Percentiles rank a stretch among this genome's conserved stretches.
Conservation (phyloP, 108 stramenopile genomes). For the Nitzschia putrida region DNA sequence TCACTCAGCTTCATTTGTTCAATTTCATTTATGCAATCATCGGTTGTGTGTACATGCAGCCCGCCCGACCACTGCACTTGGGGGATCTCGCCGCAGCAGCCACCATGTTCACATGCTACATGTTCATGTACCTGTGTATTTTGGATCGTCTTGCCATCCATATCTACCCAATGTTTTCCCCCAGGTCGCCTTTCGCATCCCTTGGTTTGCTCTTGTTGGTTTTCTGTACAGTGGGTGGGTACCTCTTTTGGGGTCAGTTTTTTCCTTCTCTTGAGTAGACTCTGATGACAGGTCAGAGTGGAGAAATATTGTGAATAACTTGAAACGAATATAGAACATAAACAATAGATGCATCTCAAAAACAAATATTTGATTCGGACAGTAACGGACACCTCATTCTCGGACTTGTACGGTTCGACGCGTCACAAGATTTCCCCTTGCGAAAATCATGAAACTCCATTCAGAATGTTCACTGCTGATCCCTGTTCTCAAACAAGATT, state of each 20-base stretch:
- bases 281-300: too few species aligned
- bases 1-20: conserved; percentile 70
- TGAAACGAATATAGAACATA: too few species aligned
- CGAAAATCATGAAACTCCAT: too few species aligned
- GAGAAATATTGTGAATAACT: too few species aligned
- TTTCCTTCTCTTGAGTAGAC: not conserved
- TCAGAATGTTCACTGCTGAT: not conserved
- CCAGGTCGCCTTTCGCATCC: conserved; percentile 44
- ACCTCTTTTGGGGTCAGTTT: conserved; percentile 10
- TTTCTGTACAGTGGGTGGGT: conserved; percentile 22
- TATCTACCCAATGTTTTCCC: conserved; percentile 79
- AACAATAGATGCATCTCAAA: too few species aligned
- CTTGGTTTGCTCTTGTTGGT: conserved; percentile 40
- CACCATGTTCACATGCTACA: conserved; percentile 51
- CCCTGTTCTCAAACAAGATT: not conserved
- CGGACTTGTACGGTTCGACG: too few species aligned
- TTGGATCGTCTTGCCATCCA: conserved; percentile 83
- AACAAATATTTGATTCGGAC: too few species aligned
- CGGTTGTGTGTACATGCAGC: conserved; percentile 47
- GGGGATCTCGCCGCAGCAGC: conserved; percentile 61
- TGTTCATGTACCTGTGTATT: conserved; percentile 61
- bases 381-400: too few species aligned
- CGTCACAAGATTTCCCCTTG: too few species aligned
- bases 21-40: conserved; percentile 62
- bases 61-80: conserved; percentile 38